These are phyloP conservation scores for Nyssa sinensis DNA, from an alignment of 148 eudicot species.

Conservation along the genomic window DNA sequence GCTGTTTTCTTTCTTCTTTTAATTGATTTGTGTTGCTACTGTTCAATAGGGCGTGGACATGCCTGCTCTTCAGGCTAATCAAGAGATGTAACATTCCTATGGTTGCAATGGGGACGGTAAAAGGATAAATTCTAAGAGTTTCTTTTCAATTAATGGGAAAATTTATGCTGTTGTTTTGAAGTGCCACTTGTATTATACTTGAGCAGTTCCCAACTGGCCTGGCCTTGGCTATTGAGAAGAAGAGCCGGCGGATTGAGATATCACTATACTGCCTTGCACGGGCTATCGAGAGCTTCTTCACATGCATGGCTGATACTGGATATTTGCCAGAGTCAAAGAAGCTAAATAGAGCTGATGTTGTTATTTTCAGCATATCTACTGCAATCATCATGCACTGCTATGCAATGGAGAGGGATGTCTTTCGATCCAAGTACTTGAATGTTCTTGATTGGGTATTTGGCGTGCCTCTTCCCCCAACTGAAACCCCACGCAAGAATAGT, in stretches of 20 bases:
- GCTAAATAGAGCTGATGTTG: conserved; percentile 82
- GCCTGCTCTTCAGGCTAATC: conserved; percentile 79
- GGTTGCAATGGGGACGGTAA: conserved; percentile 93
- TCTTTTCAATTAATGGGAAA: background rate
- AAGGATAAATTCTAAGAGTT: background rate
- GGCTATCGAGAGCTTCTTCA: conserved; percentile 95
- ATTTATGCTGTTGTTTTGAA: conserved; percentile 12
- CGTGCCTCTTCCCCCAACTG: conserved; percentile 72
- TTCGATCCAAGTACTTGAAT: conserved; percentile 87
- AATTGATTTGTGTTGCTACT: background rate
- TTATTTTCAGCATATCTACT: conserved; percentile 84
- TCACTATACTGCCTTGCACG: conserved; percentile 94
- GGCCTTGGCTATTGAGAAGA: conserved; percentile 94
- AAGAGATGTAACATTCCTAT: conserved; percentile 86
- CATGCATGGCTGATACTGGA: conserved; percentile 82
- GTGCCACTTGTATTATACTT: conserved; percentile 16
- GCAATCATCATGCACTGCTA: conserved; percentile 98
- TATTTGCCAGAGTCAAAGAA: conserved; percentile 70
- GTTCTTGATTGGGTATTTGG: conserved; percentile 91
- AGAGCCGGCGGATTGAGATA: conserved; percentile 94
- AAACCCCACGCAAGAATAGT: conserved; percentile 54
- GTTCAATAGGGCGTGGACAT: conserved; percentile 88
- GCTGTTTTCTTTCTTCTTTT: background rate
- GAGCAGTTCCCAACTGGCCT: conserved; percentile 89
- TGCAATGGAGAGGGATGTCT: conserved; percentile 91